These are phyloP conservation scores for Metschnikowia anglica DNA, from an alignment of 805 yeast genomes.

Conservation along the genomic window DNA sequence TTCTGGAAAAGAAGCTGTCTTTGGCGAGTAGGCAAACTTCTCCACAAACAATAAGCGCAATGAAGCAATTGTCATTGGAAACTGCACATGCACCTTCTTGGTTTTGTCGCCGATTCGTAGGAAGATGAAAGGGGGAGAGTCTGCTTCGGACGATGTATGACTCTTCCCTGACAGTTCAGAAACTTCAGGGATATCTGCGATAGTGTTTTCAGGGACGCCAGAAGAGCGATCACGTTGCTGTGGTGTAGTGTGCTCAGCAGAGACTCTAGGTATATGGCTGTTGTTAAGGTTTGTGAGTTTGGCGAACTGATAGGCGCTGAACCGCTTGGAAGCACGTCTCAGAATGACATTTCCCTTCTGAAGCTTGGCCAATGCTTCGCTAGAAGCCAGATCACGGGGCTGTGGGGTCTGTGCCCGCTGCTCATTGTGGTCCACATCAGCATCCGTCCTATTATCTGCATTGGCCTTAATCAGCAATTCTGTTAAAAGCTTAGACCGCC, in stretches of 20 bases:
- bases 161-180: not conserved
- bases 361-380: conserved; percentile 70
- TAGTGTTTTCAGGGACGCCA: not conserved
- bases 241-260: conserved; percentile 10
- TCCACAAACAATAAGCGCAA: conserved; percentile 77
- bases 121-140: conserved; percentile 35
- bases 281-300: conserved; percentile 53
- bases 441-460: too few relatives aligned
- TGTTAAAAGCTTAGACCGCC: conserved; percentile 9
- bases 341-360: conserved; percentile 82
- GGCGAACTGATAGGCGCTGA: conserved; percentile 90
- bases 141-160: too few relatives aligned
- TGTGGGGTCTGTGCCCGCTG: not conserved
- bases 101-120: conserved; percentile 52
- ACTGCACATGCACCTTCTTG: conserved; percentile 48
- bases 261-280: conserved; percentile 14
- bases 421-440: too few relatives aligned
- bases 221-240: not conserved
- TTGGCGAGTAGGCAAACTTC: conserved; percentile 81
- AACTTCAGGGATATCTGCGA: not conserved
- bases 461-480: conserved; percentile 5
- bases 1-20: conserved; percentile 69
- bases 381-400: conserved; percentile 9
- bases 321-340: conserved; percentile 90
- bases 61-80: conserved; percentile 51